Conservation (phyloP, 306 rosid species). For the Cicer cuneatum region DNA sequence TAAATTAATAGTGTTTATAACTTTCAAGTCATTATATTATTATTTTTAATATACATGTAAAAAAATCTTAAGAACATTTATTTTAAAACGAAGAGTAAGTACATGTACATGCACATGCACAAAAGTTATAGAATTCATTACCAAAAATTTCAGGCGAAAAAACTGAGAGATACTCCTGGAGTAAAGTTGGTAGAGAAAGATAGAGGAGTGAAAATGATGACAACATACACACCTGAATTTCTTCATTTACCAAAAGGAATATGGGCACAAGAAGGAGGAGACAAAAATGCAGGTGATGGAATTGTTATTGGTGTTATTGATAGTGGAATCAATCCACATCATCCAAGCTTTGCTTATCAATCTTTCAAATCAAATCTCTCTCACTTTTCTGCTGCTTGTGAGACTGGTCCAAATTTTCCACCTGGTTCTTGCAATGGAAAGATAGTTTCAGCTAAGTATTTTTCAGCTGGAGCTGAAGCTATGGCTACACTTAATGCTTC, state of each 20-base stretch:
- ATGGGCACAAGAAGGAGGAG: slow-evolving; percentile 63
- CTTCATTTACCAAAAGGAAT: slow-evolving; percentile 43
- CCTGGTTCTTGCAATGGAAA: slow-evolving; percentile 71
- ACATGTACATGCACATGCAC: neutral
- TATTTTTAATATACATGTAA: no score
- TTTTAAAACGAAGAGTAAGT: no score
- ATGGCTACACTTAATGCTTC: slow-evolving; percentile 64
- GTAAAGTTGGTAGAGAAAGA: slow-evolving; percentile 53
- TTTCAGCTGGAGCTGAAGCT: slow-evolving; percentile 84
- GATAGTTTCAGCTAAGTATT: slow-evolving; percentile 71
- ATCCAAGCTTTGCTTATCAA: slow-evolving; percentile 69
- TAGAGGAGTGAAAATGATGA: slow-evolving; percentile 46
- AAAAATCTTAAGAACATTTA: no score
- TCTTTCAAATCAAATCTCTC: slow-evolving; percentile 56
- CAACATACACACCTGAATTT: slow-evolving; percentile 53
- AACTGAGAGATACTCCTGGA: slow-evolving; percentile 44
- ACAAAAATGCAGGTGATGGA: slow-evolving; percentile 65
- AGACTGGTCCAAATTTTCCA: slow-evolving; percentile 69
- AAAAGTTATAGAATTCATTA: neutral
- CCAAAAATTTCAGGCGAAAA: slow-evolving; percentile 42
- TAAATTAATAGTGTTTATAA: no score
- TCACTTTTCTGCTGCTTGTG: slow-evolving; percentile 60
- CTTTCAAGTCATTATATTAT: no score
- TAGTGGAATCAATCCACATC: slow-evolving; percentile 75
- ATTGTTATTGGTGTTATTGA: slow-evolving; percentile 81